phyloP scores from a whole-genome alignment of 805 yeast species.

The Ogataea henricii region DNA sequence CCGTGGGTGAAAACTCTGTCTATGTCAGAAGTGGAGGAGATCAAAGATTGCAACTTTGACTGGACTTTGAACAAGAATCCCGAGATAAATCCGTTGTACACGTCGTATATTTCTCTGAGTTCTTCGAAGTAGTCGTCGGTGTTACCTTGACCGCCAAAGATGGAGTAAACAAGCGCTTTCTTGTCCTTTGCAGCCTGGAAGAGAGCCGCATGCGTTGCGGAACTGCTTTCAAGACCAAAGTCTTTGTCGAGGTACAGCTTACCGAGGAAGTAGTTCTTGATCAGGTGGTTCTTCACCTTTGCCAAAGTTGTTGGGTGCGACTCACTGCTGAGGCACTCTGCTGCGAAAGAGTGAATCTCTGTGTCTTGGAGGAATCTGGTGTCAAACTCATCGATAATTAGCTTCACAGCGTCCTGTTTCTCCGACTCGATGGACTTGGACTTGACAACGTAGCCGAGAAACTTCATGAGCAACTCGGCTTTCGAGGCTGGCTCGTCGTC shows the following conservation, averaged over 20 bases:
- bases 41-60: slow-evolving; percentile 63
- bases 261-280: slow-evolving; percentile 70
- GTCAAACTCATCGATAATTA: slow-evolving; percentile 82
- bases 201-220: slow-evolving; percentile 39
- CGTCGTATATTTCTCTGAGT: slow-evolving; percentile 77
- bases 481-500: slow-evolving; percentile 88
- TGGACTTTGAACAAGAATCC: slow-evolving; percentile 75
- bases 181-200: slow-evolving; percentile 61
- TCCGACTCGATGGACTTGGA: slow-evolving; percentile 31
- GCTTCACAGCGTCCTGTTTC: slow-evolving; percentile 59
- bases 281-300: slow-evolving; percentile 69
- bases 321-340: slow-evolving; percentile 60
- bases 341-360: slow-evolving; percentile 90
- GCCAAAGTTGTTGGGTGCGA: slow-evolving; percentile 62
- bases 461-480: slow-evolving; percentile 80
- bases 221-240: slow-evolving; percentile 22
- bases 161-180: slow-evolving; percentile 70
- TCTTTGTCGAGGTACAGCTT: slow-evolving; percentile 33
- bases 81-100: slow-evolving; percentile 72
- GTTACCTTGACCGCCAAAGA: slow-evolving; percentile 99
- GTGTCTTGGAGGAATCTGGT: slow-evolving; percentile 68
- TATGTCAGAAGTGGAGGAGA: slow-evolving; percentile 71
- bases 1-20: slow-evolving; percentile 93
- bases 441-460: slow-evolving; percentile 67
- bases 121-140: slow-evolving; percentile 97